A percentile compares a stretch with the other conserved stretches of the same genome.
These are phyloP conservation scores for Saussurea involucrata DNA, from an alignment of 129 eudicot genomes.

Conservation along the genomic window DNA sequence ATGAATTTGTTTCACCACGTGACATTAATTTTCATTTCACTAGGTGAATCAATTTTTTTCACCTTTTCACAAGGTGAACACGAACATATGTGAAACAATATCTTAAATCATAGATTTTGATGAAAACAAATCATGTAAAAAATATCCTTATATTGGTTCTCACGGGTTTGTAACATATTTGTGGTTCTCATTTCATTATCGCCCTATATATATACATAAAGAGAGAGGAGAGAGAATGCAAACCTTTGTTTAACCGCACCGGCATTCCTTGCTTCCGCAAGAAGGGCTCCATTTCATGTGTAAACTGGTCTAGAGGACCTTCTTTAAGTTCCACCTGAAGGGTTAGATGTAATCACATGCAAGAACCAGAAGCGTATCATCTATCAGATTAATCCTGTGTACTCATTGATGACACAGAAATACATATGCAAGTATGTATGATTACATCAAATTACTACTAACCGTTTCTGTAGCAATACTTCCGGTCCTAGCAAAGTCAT, in stretches of 20 bases:
- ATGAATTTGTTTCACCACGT: no score
- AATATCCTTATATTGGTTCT: no score
- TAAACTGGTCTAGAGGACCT: constrained; percentile 97
- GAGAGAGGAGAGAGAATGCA: not conserved
- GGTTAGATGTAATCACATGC: not conserved
- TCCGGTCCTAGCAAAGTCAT: constrained; percentile 92
- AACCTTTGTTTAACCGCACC: constrained; percentile 87
- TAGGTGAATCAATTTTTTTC: no score
- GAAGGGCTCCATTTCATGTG: constrained; percentile 98
- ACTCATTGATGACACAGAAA: no score
- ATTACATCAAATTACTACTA: not conserved
- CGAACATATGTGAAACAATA: no score
- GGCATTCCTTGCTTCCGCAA: constrained; percentile 98
- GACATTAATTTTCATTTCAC: no score
- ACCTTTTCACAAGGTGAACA: no score
- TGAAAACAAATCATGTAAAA: no score
- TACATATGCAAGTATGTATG: not conserved
- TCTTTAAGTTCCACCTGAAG: constrained; percentile 86
- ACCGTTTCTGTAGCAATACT: constrained; percentile 72
- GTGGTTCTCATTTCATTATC: no score
- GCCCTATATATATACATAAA: no score
- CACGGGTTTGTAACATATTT: no score
- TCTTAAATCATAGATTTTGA: no score
- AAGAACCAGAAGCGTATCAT: not conserved
- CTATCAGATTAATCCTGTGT: not conserved